Conservation (phyloP, 306 rosid species). For the Casuarina glauca region DNA sequence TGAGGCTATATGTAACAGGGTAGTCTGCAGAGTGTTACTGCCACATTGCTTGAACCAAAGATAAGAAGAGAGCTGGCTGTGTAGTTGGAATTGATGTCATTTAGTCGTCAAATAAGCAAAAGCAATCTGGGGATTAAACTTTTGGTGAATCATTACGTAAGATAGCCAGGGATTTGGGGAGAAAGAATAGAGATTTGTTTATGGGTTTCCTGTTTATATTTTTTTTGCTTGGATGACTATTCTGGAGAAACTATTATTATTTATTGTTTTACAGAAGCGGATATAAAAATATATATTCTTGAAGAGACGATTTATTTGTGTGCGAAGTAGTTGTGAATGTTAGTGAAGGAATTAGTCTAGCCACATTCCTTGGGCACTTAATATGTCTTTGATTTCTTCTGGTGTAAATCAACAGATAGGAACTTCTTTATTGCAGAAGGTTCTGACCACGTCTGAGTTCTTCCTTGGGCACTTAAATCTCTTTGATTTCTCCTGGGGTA, state of each 20-base stretch:
- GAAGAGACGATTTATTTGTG: background rate
- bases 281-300: background rate
- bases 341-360: background rate
- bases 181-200: background rate
- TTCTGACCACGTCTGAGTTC: background rate
- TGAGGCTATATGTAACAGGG: background rate
- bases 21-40: background rate
- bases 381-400: background rate
- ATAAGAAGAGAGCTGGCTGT: background rate
- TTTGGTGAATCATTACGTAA: background rate
- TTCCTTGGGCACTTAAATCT: background rate
- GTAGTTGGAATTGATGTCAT: background rate
- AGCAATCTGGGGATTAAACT: background rate
- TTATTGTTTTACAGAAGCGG: background rate
- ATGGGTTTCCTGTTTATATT: background rate
- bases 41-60: background rate
- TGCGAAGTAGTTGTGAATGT: background rate
- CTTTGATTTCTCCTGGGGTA: background rate
- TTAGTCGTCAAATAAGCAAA: background rate
- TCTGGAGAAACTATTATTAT: background rate
- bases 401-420: background rate
- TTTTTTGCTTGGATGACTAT: background rate
- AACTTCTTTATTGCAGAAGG: background rate
- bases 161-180: background rate
- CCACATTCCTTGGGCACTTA: background rate